phyloP scores from a whole-genome alignment of 148 eudicot species.

The Chenopodium suecicum region DNA sequence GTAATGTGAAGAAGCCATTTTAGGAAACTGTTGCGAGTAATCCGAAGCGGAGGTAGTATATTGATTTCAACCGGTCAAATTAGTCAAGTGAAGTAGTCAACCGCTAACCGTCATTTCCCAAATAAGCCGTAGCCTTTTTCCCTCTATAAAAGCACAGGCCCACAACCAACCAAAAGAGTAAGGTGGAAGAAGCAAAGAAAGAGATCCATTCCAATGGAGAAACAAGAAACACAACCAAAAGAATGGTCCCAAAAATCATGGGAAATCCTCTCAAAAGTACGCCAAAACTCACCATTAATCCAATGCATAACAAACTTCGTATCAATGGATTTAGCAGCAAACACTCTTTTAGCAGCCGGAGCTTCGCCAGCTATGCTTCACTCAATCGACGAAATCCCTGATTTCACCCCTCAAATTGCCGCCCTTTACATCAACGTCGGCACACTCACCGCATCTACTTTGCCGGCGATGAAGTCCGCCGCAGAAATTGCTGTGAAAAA shows the following conservation, averaged over 20 bases:
- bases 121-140: too few species aligned
- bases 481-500: constrained; percentile 39
- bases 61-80: too few species aligned
- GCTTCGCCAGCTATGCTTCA: constrained; percentile 32
- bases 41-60: too few species aligned
- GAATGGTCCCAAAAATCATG: constrained; percentile 20
- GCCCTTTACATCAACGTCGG: constrained; percentile 71
- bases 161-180: neutral
- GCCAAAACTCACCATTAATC: constrained; percentile 24
- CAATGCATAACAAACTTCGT: constrained; percentile 35
- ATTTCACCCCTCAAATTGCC: constrained; percentile 62
- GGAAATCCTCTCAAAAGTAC: constrained; percentile 15
- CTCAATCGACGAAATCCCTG: constrained; percentile 25
- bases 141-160: too few species aligned
- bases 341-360: constrained; percentile 27
- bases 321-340: constrained; percentile 30
- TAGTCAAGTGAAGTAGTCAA: too few species aligned
- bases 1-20: too few species aligned
- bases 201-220: neutral
- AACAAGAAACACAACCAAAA: neutral
- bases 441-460: constrained; percentile 55
- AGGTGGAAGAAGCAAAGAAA: too few species aligned
- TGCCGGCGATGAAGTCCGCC: constrained; percentile 77
- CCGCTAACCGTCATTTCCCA: too few species aligned
- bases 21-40: too few species aligned